Evolutionary conservation across 768 basidiomycete genomes (phyloP).

Genomic region (Boletellus sp.): DNA sequence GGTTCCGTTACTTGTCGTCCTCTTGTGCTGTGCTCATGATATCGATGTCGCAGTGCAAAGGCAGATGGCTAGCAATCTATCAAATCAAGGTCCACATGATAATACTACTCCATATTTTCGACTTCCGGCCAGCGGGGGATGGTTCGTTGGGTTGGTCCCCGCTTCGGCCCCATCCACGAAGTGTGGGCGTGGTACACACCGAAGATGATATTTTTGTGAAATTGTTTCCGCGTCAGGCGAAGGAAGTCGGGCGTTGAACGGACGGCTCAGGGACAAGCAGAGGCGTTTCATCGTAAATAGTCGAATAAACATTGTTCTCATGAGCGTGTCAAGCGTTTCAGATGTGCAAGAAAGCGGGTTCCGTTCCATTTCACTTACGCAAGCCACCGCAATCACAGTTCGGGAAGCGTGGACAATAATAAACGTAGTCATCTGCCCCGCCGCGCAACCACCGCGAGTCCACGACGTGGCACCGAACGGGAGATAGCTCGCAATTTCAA

Average conservation of each 20-base stretch:
- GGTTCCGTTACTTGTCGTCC: background rate
- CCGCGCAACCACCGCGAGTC: no score
- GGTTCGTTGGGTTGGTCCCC: constrained; percentile 1
- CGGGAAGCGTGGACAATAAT: constrained; percentile 4
- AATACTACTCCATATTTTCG: constrained; percentile 15
- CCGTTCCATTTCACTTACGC: no score
- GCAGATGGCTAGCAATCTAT: constrained; percentile 24
- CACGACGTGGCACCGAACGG: constrained; percentile 5
- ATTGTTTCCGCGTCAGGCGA: constrained; percentile 3
- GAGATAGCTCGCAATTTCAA: background rate
- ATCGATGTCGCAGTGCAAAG: constrained; percentile 15
- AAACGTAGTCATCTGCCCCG: constrained; percentile 10
- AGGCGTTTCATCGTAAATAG: background rate
- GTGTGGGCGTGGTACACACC: constrained; percentile 15
- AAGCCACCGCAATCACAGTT: background rate
- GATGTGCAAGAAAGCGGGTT: no score
- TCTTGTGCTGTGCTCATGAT: background rate
- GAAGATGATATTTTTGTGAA: constrained; percentile 14
- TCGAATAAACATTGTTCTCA: no score
- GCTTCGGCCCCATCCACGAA: constrained; percentile 11
- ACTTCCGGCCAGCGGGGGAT: constrained; percentile 4
- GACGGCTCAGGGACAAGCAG: background rate
- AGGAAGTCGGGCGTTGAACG: background rate
- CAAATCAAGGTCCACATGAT: constrained; percentile 17
- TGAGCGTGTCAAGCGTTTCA: background rate